Percentiles rank a stretch among this genome's conserved stretches.
phyloP scores from a whole-genome alignment of 176 grass and related monocot species.

The Chloris gayana region DNA sequence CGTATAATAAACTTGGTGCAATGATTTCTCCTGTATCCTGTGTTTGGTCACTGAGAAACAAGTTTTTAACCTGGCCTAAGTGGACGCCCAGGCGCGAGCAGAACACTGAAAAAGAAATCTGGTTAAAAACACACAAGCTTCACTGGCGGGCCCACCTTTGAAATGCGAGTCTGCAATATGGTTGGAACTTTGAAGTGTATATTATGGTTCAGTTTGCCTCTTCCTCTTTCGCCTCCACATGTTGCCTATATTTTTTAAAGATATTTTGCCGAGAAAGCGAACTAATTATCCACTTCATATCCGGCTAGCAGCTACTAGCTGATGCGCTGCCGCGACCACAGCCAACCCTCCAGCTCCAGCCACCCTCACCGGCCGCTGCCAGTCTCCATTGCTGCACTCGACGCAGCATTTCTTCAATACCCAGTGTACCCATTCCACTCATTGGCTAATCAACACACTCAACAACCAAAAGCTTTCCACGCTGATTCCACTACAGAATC shows the following conservation, averaged over 20 bases:
- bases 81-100: not conserved
- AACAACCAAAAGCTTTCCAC: constrained; percentile 36
- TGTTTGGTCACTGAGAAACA: not conserved
- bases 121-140: not conserved
- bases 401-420: not conserved
- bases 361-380: not conserved
- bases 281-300: constrained; percentile 24
- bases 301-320: not conserved
- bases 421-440: not conserved
- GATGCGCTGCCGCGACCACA: constrained; percentile 13
- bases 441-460: not conserved
- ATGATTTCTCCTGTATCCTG: constrained; percentile 11
- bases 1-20: constrained; percentile 28
- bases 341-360: constrained; percentile 14
- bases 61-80: not conserved
- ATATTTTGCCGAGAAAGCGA: not conserved
- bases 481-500: constrained; percentile 14
- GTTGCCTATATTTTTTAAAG: not conserved
- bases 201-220: not conserved
- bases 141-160: not conserved
- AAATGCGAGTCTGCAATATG: not conserved
- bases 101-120: not conserved
- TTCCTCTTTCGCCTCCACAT: not conserved
- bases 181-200: not conserved
- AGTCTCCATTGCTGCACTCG: constrained; percentile 35